Base-by-base conservation (phyloP, 768 basidiomycete genomes). In the Naematelia aurantialba region DNA sequence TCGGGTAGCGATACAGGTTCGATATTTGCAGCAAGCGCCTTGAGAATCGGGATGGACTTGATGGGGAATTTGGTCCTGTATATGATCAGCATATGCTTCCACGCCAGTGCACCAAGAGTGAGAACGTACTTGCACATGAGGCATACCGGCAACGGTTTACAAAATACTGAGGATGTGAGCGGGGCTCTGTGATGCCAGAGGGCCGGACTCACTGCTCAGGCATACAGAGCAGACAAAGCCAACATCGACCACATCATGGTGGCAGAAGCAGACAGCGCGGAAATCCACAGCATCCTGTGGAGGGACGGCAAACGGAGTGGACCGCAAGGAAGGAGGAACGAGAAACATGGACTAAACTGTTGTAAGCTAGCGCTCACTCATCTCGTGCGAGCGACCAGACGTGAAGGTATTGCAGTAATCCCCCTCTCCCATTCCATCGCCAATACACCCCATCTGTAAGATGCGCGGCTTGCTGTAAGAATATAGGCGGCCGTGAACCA, bases 221-320 rank as follows among this genome's bases (percentile, higher is more conserved):
- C 96, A 99, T 29, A 99, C 92, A n/a, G 91, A 94, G 75, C 96
- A 99, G 21, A 99, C 92, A 67, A 92, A 99, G 55, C 92, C 96
- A 54, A 98, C 84, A 73, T 98, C 94, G 42, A 98, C 85, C 49
- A 96, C 94, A 54, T 87, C 87, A 76, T 97, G 96, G 79, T 98
- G 96, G 79, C 96, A 99, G 80, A 99, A 98, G 74, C 94, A 98
- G 5, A 93, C 94, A 0, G 96, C 96, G 27, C 96, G 85, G 73
- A 98, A 94, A 76, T 98, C 96, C 59, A 98, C 87, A 70, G 85
- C 88, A 75, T 98, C 93, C 78, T 96, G 91, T 4, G 89, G 89
- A 1, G 94, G 94, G 21, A 89, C 85, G 0, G 88, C 85, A 31
- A 98, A 73, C 5, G 81, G 48, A 85, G 80, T 69, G 83, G 84